Evolutionary conservation across 2,329 filamentous ascomycete genomes (phyloP).

Genomic region (Diaporthe nobilis): DNA sequence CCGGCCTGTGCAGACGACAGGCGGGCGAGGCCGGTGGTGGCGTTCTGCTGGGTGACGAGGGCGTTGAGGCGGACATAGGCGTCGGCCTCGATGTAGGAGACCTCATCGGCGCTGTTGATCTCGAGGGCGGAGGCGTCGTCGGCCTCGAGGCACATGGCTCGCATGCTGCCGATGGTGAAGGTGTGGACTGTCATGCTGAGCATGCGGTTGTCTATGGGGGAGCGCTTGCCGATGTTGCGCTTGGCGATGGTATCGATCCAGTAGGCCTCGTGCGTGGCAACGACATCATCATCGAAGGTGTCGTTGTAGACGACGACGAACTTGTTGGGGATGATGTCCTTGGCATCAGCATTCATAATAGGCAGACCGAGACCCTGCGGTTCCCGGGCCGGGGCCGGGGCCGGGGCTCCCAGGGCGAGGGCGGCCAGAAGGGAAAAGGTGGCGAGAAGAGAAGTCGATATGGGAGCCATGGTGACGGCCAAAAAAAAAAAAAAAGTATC

Average conservation of each 20-base stretch:
- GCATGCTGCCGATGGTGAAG: conserved; percentile 65
- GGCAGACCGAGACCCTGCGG: conserved; percentile 55
- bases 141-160: conserved; percentile 61
- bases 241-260: conserved; percentile 66
- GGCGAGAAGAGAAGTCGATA: conserved; percentile 23
- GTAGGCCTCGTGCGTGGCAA: conserved; percentile 64
- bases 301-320: conserved; percentile 78
- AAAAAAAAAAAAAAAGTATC: not conserved
- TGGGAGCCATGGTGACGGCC: conserved; percentile 29
- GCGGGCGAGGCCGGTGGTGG: conserved; percentile 67
- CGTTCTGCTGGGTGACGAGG: conserved; percentile 65
- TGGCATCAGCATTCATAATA: conserved; percentile 64
- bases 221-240: conserved; percentile 69
- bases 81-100: conserved; percentile 61
- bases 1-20: conserved; percentile 61
- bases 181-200: conserved; percentile 63
- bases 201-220: conserved; percentile 57
- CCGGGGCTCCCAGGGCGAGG: conserved; percentile 34
- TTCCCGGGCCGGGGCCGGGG: conserved; percentile 7
- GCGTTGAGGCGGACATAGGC: conserved; percentile 60
- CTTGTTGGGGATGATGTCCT: conserved; percentile 66
- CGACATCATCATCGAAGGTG: conserved; percentile 61
- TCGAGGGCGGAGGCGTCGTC: conserved; percentile 53
- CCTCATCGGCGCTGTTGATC: conserved; percentile 62
- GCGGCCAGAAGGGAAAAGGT: conserved; percentile 35